Evolutionary conservation across 305 asterid genomes (phyloP).

Genomic region (Solanum aculeatissimum): DNA sequence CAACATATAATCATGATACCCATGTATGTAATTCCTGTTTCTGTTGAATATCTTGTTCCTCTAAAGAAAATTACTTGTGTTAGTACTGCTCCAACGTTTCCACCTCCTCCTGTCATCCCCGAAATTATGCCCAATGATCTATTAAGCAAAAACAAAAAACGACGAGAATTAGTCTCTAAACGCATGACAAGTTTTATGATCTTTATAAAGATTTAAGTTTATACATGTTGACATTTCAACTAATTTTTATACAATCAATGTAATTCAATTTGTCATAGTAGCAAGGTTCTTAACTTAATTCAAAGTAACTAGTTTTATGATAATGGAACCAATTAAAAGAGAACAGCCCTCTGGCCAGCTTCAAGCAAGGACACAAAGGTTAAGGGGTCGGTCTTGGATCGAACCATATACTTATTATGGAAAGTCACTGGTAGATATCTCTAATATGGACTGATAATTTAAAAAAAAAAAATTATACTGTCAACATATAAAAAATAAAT

Average conservation of each 20-base stretch:
- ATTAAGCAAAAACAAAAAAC: background rate
- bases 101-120: slow-evolving; percentile 91
- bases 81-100: slow-evolving; percentile 64
- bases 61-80: slow-evolving; percentile 71
- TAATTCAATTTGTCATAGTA: background rate
- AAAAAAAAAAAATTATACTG: no score
- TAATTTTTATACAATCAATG: background rate
- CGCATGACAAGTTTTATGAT: background rate
- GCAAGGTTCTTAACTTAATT: background rate
- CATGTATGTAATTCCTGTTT: slow-evolving; percentile 59
- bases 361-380: background rate
- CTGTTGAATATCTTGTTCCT: slow-evolving; percentile 61
- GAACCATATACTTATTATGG: background rate
- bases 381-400: background rate
- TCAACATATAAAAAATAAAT: background rate
- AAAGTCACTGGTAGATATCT: no score
- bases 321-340: background rate
- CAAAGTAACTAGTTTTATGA: background rate
- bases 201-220: background rate
- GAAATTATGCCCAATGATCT: slow-evolving; percentile 70
- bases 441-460: no score
- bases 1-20: slow-evolving; percentile 74
- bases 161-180: background rate
- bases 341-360: background rate
- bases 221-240: background rate